Percentiles rank a stretch among this genome's conserved stretches.
These are phyloP conservation scores for Poterioochromonas sp. DNA, from an alignment of 352 stramenopile species.

Conservation along the genomic window DNA sequence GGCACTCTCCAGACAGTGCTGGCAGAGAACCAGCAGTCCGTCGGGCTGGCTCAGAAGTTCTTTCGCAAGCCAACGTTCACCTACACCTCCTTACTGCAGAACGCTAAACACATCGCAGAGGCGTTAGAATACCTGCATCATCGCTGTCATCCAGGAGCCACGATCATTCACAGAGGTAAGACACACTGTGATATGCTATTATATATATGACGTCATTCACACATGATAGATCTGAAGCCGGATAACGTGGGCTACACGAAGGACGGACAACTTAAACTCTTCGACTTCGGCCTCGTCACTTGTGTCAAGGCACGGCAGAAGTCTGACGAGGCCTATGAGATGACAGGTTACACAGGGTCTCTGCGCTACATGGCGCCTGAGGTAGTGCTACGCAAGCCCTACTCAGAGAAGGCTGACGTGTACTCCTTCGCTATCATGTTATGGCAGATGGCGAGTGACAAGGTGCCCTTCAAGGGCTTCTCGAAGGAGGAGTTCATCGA, in stretches of 20 bases:
- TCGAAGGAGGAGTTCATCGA: conserved; percentile 40
- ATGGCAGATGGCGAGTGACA: conserved; percentile 36
- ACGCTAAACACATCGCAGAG: neutral
- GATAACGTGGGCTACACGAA: conserved; percentile 46
- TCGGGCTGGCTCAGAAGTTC: neutral
- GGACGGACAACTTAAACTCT: conserved; percentile 46
- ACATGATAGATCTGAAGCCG: conserved; percentile 43
- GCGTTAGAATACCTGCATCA: conserved; percentile 5
- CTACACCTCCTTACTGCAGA: neutral
- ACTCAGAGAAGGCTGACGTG: conserved; percentile 38
- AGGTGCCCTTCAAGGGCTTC: conserved; percentile 38
- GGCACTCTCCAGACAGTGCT: neutral
- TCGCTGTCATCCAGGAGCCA: neutral
- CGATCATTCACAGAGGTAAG: conserved; percentile 8
- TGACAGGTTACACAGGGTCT: conserved; percentile 43
- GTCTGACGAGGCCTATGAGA: conserved; percentile 39
- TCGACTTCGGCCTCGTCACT: conserved; percentile 47
- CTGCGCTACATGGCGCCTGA: conserved; percentile 43
- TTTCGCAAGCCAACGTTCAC: conserved; percentile 24
- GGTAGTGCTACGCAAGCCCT: conserved; percentile 21
- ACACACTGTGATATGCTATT: neutral
- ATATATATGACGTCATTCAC: too few relatives aligned
- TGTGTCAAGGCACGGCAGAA: neutral
- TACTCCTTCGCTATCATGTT: conserved; percentile 37
- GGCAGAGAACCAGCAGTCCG: neutral